Evolutionary conservation across 176 grass and related monocot genomes (phyloP).

Genomic region (Cocos nucifera): DNA sequence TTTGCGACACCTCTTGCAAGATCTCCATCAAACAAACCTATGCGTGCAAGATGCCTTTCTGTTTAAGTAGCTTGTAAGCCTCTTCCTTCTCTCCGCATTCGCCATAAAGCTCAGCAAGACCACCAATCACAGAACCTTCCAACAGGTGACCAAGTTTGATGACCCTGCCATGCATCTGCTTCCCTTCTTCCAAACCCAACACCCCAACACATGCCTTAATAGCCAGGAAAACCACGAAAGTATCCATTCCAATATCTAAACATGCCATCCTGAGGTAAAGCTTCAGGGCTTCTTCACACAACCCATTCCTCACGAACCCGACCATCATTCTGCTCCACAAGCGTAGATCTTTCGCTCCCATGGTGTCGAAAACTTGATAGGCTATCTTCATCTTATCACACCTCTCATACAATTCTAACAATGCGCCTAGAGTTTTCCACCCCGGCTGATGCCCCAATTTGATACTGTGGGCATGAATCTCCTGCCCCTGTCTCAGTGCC

Average conservation of each 20-base stretch:
- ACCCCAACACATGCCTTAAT: conserved; percentile 12
- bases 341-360: background rate
- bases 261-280: conserved; percentile 6
- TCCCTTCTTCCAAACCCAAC: conserved; percentile 5
- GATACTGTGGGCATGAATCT: conserved; percentile 20
- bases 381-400: conserved; percentile 13
- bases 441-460: conserved; percentile 7
- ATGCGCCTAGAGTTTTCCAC: conserved; percentile 6
- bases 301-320: conserved; percentile 13
- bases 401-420: conserved; percentile 14
- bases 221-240: background rate
- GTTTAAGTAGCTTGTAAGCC: conserved; percentile 3
- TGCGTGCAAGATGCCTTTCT: too few species aligned
- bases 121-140: conserved; percentile 3
- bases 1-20: too few species aligned
- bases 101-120: conserved; percentile 6
- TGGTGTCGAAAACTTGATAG: conserved; percentile 7
- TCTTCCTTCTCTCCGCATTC: conserved; percentile 1
- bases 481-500: conserved; percentile 14
- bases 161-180: conserved; percentile 7
- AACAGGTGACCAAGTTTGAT: background rate
- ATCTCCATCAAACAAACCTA: too few species aligned
- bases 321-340: conserved; percentile 11
- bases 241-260: conserved; percentile 9
- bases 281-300: conserved; percentile 1